Evolutionary conservation across 2,329 filamentous ascomycete species (phyloP).

Genomic region (Cytospora piceae): DNA sequence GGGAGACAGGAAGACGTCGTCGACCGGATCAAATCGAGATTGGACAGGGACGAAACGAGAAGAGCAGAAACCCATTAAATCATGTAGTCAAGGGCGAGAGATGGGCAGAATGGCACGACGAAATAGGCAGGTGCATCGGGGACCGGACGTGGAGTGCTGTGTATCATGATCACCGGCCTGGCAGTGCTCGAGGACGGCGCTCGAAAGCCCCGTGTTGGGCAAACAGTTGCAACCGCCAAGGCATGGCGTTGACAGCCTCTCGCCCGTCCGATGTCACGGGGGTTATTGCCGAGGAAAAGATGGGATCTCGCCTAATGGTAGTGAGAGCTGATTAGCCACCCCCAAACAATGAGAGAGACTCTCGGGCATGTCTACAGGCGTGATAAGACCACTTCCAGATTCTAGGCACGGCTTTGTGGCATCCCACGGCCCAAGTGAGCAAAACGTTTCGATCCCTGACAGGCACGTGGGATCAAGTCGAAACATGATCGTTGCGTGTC

Average conservation of each 20-base stretch:
- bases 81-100: background rate
- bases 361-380: background rate
- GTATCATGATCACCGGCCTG: constrained; percentile 15
- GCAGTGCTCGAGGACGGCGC: constrained; percentile 5
- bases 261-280: background rate
- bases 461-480: background rate
- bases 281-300: background rate
- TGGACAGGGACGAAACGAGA: background rate
- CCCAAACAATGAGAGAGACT: background rate
- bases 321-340: background rate
- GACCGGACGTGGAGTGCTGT: constrained; percentile 12
- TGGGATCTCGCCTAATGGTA: background rate
- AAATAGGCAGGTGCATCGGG: constrained; percentile 24
- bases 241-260: background rate
- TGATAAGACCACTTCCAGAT: background rate
- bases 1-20: constrained; percentile 1
- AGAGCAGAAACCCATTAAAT: constrained; percentile 9
- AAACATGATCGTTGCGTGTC: constrained; percentile 9
- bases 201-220: background rate
- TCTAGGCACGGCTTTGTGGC: background rate
- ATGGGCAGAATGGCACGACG: background rate
- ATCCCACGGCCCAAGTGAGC: background rate
- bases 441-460: background rate
- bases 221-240: constrained; percentile 1
- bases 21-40: constrained; percentile 8